phyloP scores from a whole-genome alignment of 2,329 filamentous ascomycete genomes.

The Aspergillaceae sp. region DNA sequence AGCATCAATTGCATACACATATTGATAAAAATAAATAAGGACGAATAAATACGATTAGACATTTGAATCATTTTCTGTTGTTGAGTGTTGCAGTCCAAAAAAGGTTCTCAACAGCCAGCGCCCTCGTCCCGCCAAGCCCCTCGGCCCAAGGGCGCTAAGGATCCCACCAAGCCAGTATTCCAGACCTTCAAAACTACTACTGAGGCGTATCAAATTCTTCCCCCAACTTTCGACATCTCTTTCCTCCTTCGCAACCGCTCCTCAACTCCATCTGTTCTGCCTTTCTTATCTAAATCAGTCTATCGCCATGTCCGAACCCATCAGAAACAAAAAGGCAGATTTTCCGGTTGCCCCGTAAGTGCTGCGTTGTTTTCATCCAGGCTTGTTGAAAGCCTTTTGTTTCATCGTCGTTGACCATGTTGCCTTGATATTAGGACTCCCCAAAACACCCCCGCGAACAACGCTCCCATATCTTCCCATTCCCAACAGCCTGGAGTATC shows the following conservation, averaged over 20 bases:
- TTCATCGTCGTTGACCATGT: conserved; percentile 1
- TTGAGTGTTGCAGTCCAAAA: conserved; percentile 21
- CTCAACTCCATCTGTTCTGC: conserved; percentile 11
- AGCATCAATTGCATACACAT: no score
- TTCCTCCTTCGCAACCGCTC: conserved; percentile 15
- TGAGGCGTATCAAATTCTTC: conserved; percentile 31
- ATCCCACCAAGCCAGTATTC: conserved; percentile 33
- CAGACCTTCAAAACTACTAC: conserved; percentile 24
- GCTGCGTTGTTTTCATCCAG: conserved; percentile 14
- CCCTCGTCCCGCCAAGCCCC: conserved; percentile 32
- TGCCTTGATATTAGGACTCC: conserved; percentile 62
- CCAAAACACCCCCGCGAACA: conserved; percentile 93
- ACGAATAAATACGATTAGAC: neutral
- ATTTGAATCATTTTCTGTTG: conserved; percentile 11
- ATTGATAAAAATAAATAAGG: no score
- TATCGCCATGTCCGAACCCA: conserved; percentile 55
- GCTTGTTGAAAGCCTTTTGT: conserved; percentile 1
- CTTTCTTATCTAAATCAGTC: conserved; percentile 6
- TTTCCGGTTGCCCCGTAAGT: conserved; percentile 57
- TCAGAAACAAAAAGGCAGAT: conserved; percentile 58
- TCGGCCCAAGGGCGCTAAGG: conserved; percentile 34
- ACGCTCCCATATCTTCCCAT: conserved; percentile 94
- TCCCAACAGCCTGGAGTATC: conserved; percentile 89
- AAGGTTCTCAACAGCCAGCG: conserved; percentile 23
- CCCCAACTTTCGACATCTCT: conserved; percentile 16